A percentile compares a stretch with the other conserved stretches of the same genome.
phyloP scores from a whole-genome alignment of 169 alveolate genomes.

The Plasmodium vinckei region DNA sequence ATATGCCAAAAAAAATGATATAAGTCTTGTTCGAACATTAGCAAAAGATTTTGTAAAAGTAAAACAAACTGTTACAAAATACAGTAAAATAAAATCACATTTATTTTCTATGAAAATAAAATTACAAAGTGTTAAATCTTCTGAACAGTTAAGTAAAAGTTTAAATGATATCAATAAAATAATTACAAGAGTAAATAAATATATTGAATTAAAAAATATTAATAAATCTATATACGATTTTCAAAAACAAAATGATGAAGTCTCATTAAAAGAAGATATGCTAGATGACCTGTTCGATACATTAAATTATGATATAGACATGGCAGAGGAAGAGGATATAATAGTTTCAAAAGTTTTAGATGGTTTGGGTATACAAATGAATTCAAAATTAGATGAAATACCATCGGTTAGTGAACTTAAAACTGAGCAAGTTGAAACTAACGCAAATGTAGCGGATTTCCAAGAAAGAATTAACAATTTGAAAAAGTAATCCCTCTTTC shows the following conservation, averaged over 20 bases:
- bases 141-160: slow-evolving; percentile 58
- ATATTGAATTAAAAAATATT: slow-evolving; percentile 15
- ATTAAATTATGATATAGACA: slow-evolving; percentile 39
- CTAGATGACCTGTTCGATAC: slow-evolving; percentile 52
- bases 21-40: slow-evolving; percentile 15
- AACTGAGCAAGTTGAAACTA: neutral
- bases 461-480: slow-evolving; percentile 37
- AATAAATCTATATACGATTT: slow-evolving; percentile 40
- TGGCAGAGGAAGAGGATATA: slow-evolving; percentile 54
- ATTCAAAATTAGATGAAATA: slow-evolving; percentile 30
- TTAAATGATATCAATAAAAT: slow-evolving; percentile 21
- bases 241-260: slow-evolving; percentile 51
- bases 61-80: slow-evolving; percentile 34
- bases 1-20: slow-evolving; percentile 30
- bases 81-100: slow-evolving; percentile 50
- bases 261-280: slow-evolving; percentile 55
- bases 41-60: slow-evolving; percentile 51
- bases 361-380: slow-evolving; percentile 35
- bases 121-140: slow-evolving; percentile 65
- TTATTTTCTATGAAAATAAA: slow-evolving; percentile 58
- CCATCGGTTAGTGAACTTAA: slow-evolving; percentile 11
- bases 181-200: slow-evolving; percentile 44
- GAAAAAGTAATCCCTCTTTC: neutral
- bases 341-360: slow-evolving; percentile 45
- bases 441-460: neutral